These are phyloP conservation scores for Pseudogymnoascus sp. DNA, from an alignment of 2,329 filamentous ascomycete genomes.

Conservation along the genomic window DNA sequence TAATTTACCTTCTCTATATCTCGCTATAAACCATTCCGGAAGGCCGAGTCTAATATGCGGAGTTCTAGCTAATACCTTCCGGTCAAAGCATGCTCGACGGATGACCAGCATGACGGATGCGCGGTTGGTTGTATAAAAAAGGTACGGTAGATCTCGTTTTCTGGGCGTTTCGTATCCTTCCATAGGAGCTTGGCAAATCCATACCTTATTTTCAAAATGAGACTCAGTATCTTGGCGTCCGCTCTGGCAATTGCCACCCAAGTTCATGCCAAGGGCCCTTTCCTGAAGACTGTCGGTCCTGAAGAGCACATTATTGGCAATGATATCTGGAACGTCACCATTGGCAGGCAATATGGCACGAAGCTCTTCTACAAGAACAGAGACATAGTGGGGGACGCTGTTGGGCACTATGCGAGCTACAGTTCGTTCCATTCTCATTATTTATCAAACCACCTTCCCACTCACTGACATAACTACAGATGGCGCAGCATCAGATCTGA, in stretches of 20 bases:
- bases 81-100: neutral
- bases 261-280: neutral
- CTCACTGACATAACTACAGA: slow-evolving; percentile 27
- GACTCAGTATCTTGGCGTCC: neutral
- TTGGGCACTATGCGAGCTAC: slow-evolving; percentile 7
- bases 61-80: neutral
- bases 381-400: slow-evolving; percentile 15
- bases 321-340: slow-evolving; percentile 20
- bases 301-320: slow-evolving; percentile 17
- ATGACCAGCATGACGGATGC: neutral
- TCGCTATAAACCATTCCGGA: neutral
- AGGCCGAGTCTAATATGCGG: neutral
- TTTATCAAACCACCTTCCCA: slow-evolving; percentile 9
- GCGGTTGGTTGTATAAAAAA: slow-evolving; percentile 4
- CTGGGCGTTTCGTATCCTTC: neutral
- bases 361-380: slow-evolving; percentile 17
- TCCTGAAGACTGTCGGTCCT: neutral
- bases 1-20: neutral
- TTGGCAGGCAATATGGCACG: slow-evolving; percentile 16
- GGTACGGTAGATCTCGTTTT: neutral
- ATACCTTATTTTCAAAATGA: slow-evolving; percentile 7
- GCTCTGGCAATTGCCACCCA: neutral
- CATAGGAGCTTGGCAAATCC: neutral
- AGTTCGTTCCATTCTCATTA: neutral
- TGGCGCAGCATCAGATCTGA: slow-evolving; percentile 39